Percentiles rank a stretch among this genome's conserved stretches.
These are phyloP conservation scores for Lycium barbarum DNA, from an alignment of 257 asterid species.

Conservation along the genomic window DNA sequence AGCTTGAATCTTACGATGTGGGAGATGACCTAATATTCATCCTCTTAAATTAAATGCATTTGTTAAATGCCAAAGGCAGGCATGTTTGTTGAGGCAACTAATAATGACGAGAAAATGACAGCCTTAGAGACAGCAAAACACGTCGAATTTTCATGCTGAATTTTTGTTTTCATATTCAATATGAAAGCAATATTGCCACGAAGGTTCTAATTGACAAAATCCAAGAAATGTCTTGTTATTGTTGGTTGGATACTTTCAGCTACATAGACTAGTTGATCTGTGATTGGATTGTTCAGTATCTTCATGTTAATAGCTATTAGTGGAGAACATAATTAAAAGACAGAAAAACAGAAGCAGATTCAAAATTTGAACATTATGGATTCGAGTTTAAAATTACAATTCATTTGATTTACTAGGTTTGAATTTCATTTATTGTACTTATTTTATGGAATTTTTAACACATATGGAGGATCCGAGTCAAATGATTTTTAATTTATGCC, in stretches of 20 bases:
- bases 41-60: neutral
- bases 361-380: too few species aligned
- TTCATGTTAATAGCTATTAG: too few species aligned
- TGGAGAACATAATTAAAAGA: too few species aligned
- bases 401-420: too few species aligned
- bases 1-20: too few species aligned
- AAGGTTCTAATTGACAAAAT: slow-evolving; percentile 15
- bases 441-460: too few species aligned
- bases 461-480: too few species aligned
- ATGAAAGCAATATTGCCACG: neutral
- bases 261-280: neutral
- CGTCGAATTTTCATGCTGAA: neutral
- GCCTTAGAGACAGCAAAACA: neutral
- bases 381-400: too few species aligned
- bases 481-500: too few species aligned
- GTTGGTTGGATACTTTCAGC: neutral
- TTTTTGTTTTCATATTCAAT: neutral
- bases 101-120: neutral
- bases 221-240: slow-evolving; percentile 3
- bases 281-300: neutral
- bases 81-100: too few species aligned
- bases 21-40: neutral
- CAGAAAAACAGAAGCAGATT: too few species aligned
- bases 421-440: too few species aligned
- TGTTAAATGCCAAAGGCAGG: neutral